A percentile compares a stretch with the other conserved stretches of the same genome.
phyloP scores from a whole-genome alignment of 164 flowering plant genomes.

The Kalanchoe fedtschenkoi region DNA sequence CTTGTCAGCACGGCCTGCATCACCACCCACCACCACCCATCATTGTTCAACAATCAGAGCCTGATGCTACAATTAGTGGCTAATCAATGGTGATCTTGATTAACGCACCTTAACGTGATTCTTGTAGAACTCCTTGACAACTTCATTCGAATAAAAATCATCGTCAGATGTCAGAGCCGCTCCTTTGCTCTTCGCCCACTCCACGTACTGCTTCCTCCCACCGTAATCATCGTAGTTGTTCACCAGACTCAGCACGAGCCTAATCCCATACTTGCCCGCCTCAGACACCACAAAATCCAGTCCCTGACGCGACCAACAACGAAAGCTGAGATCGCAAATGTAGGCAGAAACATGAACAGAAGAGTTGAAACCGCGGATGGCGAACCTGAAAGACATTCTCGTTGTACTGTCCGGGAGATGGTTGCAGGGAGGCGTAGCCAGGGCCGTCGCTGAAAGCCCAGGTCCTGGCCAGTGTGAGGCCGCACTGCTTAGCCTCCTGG shows the following conservation, averaged over 20 bases:
- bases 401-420: constrained; percentile 69
- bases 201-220: constrained; percentile 68
- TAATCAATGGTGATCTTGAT: too few species aligned
- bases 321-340: neutral
- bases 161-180: constrained; percentile 47
- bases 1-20: constrained; percentile 57
- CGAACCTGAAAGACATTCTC: constrained; percentile 66
- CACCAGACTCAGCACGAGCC: constrained; percentile 58
- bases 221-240: constrained; percentile 59
- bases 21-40: too few species aligned
- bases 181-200: constrained; percentile 69
- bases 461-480: constrained; percentile 60
- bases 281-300: constrained; percentile 45
- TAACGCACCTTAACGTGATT: constrained; percentile 75
- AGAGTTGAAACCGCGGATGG: too few species aligned
- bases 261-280: constrained; percentile 56
- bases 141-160: constrained; percentile 60
- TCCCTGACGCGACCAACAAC: neutral
- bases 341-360: neutral
- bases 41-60: neutral
- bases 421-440: constrained; percentile 35
- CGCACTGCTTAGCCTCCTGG: constrained; percentile 41
- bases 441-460: constrained; percentile 92
- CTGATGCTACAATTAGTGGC: too few species aligned
- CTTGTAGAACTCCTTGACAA: constrained; percentile 54